Percentiles rank a stretch among this genome's conserved stretches.
phyloP scores from a whole-genome alignment of 306 rosid genomes.

The Hippophae rhamnoides region DNA sequence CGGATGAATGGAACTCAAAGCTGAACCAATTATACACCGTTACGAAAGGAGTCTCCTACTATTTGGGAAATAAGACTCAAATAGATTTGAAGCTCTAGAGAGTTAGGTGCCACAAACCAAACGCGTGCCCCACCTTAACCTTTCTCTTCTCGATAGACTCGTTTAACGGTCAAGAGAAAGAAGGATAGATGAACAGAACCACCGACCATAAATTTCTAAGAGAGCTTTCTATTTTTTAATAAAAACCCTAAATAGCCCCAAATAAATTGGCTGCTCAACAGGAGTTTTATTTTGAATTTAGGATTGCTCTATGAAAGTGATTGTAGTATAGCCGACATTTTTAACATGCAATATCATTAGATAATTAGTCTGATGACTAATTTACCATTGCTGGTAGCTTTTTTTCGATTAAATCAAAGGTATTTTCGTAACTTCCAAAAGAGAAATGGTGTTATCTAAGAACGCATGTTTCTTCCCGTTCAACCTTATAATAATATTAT shows the following conservation, averaged over 20 bases:
- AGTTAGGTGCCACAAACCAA: constrained; percentile 22
- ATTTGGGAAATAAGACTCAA: not conserved
- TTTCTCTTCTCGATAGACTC: constrained; percentile 12
- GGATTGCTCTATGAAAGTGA: too few relatives aligned
- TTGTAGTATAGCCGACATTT: not conserved
- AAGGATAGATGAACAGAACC: not conserved
- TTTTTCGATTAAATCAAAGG: not conserved
- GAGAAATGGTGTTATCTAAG: too few relatives aligned
- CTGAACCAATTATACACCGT: not conserved
- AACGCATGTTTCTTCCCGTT: too few relatives aligned
- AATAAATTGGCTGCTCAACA: not conserved
- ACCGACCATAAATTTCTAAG: constrained; percentile 4
- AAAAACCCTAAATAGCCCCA: not conserved
- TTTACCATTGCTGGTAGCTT: not conserved
- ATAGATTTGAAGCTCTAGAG: constrained; percentile 1
- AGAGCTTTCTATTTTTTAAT: not conserved
- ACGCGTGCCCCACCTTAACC: constrained; percentile 16
- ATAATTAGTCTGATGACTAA: not conserved
- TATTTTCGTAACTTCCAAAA: constrained; percentile 1
- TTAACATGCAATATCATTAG: not conserved
- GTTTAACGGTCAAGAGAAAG: not conserved
- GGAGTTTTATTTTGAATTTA: not conserved
- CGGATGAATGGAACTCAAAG: not conserved
- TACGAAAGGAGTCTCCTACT: not conserved
- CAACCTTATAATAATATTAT: too few relatives aligned